These are phyloP conservation scores for Dalbergia oliveri DNA, from an alignment of 306 rosid genomes.

Conservation along the genomic window DNA sequence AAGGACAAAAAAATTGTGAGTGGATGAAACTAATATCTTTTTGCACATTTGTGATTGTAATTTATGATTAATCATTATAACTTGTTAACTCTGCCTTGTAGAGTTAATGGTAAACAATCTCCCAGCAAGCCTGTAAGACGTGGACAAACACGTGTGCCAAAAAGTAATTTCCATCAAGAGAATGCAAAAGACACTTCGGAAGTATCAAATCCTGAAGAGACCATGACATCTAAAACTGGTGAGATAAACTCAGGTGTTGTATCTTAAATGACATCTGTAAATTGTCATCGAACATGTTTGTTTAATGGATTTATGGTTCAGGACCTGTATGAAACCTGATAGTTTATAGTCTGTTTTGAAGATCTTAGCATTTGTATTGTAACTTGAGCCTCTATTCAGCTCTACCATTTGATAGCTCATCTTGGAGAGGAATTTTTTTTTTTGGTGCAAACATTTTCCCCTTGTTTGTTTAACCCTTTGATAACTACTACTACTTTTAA, in stretches of 20 bases:
- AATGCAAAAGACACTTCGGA: slow-evolving; percentile 72
- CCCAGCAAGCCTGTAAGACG: slow-evolving; percentile 62
- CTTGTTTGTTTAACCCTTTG: too few species aligned
- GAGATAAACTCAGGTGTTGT: slow-evolving; percentile 72
- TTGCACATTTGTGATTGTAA: slow-evolving; percentile 31
- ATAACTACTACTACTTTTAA: too few species aligned
- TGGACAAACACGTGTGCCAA: slow-evolving; percentile 53
- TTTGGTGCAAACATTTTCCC: too few species aligned
- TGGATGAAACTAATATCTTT: slow-evolving; percentile 25
- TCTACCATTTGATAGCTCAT: background rate
- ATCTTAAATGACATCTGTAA: slow-evolving; percentile 17
- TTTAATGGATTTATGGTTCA: background rate
- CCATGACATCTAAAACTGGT: slow-evolving; percentile 53
- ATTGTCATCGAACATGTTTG: background rate
- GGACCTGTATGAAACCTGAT: background rate
- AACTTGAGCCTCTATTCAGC: background rate
- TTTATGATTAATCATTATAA: slow-evolving; percentile 34
- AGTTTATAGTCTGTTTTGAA: background rate
- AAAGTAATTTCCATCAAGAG: slow-evolving; percentile 55
- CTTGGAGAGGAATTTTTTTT: too few species aligned
- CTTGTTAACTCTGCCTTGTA: slow-evolving; percentile 49
- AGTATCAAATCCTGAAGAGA: slow-evolving; percentile 61
- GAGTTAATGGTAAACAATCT: slow-evolving; percentile 71
- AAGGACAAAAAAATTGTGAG: slow-evolving; percentile 71
- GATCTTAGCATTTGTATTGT: background rate